These are phyloP conservation scores for Solanum habrochaites DNA, from an alignment of 257 asterid genomes.

Conservation along the genomic window DNA sequence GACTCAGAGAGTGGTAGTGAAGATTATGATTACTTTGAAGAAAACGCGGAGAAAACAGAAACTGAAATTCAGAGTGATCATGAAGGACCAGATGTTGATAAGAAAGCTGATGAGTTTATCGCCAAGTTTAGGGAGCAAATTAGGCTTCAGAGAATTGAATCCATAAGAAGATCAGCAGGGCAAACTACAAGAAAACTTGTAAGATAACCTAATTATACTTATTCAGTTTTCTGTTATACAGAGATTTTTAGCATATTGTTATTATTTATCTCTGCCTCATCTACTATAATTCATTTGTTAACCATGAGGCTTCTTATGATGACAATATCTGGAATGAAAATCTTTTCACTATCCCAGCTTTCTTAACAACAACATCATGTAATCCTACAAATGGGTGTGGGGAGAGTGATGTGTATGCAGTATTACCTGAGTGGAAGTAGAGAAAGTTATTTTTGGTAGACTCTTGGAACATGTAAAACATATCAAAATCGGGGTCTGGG, in stretches of 20 bases:
- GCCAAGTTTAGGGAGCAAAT: constrained; percentile 93
- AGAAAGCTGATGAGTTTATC: constrained; percentile 93
- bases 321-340: neutral
- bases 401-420: neutral
- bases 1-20: constrained; percentile 27
- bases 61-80: constrained; percentile 5
- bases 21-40: constrained; percentile 22
- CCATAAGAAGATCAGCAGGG: constrained; percentile 64
- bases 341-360: neutral
- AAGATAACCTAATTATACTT: neutral
- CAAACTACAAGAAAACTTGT: constrained; percentile 37
- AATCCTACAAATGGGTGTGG: neutral
- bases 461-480: fast-evolving
- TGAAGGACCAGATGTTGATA: constrained; percentile 74
- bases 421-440: neutral
- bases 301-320: neutral
- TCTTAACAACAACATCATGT: neutral
- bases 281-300: neutral
- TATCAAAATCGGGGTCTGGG: too few species aligned
- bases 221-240: neutral
- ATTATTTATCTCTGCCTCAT: neutral
- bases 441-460: neutral
- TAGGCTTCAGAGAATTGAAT: constrained; percentile 72
- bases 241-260: neutral
- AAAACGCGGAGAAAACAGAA: neutral